phyloP scores from a whole-genome alignment of 1,139 yeast genomes.

The Nakaseomyces bracarensis region DNA sequence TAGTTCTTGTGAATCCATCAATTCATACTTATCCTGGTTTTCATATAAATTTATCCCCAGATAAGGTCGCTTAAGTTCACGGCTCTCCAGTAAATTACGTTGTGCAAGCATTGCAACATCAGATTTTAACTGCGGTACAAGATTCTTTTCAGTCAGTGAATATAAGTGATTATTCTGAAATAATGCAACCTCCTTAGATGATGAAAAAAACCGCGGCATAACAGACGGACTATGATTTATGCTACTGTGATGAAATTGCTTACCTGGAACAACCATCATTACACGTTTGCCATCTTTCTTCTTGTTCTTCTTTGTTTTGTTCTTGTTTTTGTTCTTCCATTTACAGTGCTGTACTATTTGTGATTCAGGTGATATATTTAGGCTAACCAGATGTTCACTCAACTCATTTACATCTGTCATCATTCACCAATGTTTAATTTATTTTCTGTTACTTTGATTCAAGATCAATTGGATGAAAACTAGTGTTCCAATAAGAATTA shows the following conservation, averaged over 20 bases:
- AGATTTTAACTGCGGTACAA: slow-evolving; percentile 10
- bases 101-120: slow-evolving; percentile 12
- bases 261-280: slow-evolving; percentile 4
- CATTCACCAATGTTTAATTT: too few relatives aligned
- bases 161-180: slow-evolving; percentile 7
- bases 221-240: slow-evolving; percentile 7
- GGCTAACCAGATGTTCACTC: too few relatives aligned
- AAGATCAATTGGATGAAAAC: too few relatives aligned
- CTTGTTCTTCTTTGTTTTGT: background rate
- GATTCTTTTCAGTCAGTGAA: background rate
- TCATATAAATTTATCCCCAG: slow-evolving; percentile 21
- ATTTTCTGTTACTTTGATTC: too few relatives aligned
- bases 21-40: slow-evolving; percentile 16
- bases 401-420: too few relatives aligned
- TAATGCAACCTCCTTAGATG: slow-evolving; percentile 12
- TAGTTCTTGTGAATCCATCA: slow-evolving; percentile 18
- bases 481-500: too few relatives aligned
- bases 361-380: too few relatives aligned
- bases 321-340: background rate
- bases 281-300: background rate
- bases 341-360: background rate
- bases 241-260: slow-evolving; percentile 9
- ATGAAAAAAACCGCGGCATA: slow-evolving; percentile 1
- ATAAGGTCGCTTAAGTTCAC: slow-evolving; percentile 11
- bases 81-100: slow-evolving; percentile 7